These are phyloP conservation scores for Colletotrichum sp. DNA, from an alignment of 2,329 filamentous ascomycete species.

Conservation along the genomic window DNA sequence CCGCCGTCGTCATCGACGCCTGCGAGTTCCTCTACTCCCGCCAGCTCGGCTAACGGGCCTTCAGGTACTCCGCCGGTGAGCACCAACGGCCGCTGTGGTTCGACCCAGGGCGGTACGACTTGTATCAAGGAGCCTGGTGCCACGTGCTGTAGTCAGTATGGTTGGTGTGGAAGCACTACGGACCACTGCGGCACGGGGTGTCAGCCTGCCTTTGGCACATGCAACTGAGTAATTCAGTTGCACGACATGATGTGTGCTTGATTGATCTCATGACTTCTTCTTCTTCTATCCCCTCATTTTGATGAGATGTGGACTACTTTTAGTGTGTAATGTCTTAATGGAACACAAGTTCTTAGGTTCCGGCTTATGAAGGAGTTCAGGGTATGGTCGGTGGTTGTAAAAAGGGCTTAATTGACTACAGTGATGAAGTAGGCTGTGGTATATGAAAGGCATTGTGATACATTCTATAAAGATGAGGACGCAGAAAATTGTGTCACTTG, in stretches of 20 bases:
- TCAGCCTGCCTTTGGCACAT: constrained; percentile 15
- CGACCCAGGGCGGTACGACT: constrained; percentile 24
- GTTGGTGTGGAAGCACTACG: constrained; percentile 24
- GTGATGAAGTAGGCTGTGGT: background rate
- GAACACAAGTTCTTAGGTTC: background rate
- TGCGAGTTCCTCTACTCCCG: background rate
- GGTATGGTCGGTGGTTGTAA: background rate
- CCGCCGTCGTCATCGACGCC: background rate
- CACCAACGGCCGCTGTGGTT: constrained; percentile 33
- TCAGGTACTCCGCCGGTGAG: constrained; percentile 1
- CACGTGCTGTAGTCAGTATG: constrained; percentile 26
- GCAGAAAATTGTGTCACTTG: background rate
- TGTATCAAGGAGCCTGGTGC: constrained; percentile 25
- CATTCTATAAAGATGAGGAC: background rate
- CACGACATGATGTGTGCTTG: background rate
- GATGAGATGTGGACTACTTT: background rate
- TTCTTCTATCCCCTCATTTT: background rate
- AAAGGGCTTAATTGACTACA: background rate
- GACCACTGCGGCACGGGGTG: constrained; percentile 24
- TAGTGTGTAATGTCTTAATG: constrained; percentile 12
- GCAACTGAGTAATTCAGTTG: background rate
- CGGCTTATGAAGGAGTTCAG: background rate
- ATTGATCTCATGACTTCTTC: background rate
- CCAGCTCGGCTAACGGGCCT: background rate
- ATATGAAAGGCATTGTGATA: background rate